Evolutionary conservation across 2,329 filamentous ascomycete genomes (phyloP).

Genomic region (Colletotrichum musicola): DNA sequence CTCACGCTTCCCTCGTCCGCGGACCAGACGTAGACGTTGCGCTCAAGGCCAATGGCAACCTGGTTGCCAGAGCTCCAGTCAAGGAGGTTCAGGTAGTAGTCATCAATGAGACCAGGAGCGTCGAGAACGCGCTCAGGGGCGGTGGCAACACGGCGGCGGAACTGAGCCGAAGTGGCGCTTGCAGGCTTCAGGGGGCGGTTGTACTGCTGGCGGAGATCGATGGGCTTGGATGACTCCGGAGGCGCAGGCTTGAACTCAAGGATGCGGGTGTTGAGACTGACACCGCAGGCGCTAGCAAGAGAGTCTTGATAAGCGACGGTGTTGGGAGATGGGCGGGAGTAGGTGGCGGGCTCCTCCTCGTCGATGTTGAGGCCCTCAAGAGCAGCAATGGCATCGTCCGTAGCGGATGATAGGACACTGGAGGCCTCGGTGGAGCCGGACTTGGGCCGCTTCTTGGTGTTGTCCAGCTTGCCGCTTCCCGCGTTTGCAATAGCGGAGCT

Average conservation of each 20-base stretch:
- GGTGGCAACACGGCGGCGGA: slow-evolving; percentile 91
- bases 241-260: slow-evolving; percentile 98
- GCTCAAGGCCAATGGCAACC: slow-evolving; percentile 96
- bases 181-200: slow-evolving; percentile 92
- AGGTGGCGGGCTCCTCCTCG: slow-evolving; percentile 76
- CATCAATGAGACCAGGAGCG: slow-evolving; percentile 94
- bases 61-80: slow-evolving; percentile 99
- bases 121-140: slow-evolving; percentile 96
- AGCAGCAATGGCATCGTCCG: slow-evolving; percentile 83
- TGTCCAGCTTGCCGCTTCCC: slow-evolving; percentile 85
- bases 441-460: slow-evolving; percentile 78
- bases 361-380: slow-evolving; percentile 83
- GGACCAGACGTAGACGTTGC: slow-evolving; percentile 98
- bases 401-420: slow-evolving; percentile 79
- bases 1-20: slow-evolving; percentile 91
- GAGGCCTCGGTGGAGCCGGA: slow-evolving; percentile 79
- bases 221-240: slow-evolving; percentile 98
- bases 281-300: slow-evolving; percentile 89
- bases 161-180: slow-evolving; percentile 81
- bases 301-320: slow-evolving; percentile 93
- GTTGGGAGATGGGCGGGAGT: slow-evolving; percentile 86
- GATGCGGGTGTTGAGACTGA: slow-evolving; percentile 93
- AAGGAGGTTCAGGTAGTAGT: slow-evolving; percentile 98
- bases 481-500: slow-evolving; percentile 89
- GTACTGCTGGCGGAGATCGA: slow-evolving; percentile 97